phyloP scores from a whole-genome alignment of 139 green algal genomes.

The Asterochloris erici region DNA sequence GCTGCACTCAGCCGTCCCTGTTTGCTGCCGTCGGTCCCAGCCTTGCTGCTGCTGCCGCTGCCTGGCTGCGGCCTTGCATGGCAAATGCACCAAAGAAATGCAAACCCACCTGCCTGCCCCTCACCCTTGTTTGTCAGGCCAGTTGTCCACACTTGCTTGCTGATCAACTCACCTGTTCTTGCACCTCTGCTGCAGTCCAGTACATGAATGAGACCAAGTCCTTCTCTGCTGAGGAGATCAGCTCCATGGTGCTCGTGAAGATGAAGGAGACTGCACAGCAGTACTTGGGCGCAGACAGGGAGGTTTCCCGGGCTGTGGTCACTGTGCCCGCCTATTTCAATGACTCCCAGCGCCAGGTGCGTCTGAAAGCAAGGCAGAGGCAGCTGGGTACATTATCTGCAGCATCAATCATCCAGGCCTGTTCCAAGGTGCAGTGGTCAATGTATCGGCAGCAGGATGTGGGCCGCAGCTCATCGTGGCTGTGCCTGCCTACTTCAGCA shows the following conservation, averaged over 20 bases:
- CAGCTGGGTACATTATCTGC: too few species aligned
- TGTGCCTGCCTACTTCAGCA: constrained; percentile 82
- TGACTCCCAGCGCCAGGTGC: constrained; percentile 88
- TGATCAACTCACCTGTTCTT: background rate
- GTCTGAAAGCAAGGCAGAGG: background rate
- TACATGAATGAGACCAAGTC: constrained; percentile 95
- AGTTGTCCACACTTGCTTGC: background rate
- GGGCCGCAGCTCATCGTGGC: constrained; percentile 21
- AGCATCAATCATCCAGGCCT: background rate
- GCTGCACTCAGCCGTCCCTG: background rate
- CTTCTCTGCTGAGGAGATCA: constrained; percentile 96
- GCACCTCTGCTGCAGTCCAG: constrained; percentile 57
- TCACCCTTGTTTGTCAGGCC: background rate
- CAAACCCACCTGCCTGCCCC: background rate
- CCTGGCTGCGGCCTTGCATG: too few species aligned
- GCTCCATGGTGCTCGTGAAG: constrained; percentile 95
- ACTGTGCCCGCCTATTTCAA: constrained; percentile 99
- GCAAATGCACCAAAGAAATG: too few species aligned
- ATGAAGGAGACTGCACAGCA: constrained; percentile 93
- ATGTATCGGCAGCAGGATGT: background rate
- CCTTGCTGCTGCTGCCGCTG: background rate
- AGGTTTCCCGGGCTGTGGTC: constrained; percentile 90
- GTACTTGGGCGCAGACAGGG: constrained; percentile 66
- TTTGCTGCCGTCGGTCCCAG: background rate
- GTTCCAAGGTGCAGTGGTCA: background rate